A percentile compares a stretch with the other conserved stretches of the same genome.
These are phyloP conservation scores for Plenodomus biglobosus DNA, from an alignment of 2,329 filamentous ascomycete species.

Conservation along the genomic window DNA sequence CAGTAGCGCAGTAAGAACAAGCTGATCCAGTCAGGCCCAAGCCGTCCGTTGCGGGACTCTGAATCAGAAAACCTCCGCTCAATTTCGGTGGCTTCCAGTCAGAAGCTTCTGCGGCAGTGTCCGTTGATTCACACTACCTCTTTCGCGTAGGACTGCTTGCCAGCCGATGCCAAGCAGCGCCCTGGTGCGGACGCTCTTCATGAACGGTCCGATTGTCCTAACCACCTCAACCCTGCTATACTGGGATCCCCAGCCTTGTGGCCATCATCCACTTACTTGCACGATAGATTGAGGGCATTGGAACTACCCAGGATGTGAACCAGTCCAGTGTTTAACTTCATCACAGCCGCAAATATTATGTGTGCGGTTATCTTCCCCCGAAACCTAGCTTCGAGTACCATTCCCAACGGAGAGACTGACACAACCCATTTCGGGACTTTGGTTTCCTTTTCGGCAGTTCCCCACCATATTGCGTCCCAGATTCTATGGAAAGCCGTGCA, in stretches of 20 bases:
- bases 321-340: neutral
- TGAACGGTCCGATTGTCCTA: slow-evolving; percentile 8
- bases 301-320: neutral
- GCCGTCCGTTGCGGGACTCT: neutral
- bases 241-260: slow-evolving; percentile 2
- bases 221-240: neutral
- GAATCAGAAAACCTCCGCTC: neutral
- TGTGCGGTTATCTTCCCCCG: neutral
- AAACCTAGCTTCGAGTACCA: neutral
- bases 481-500: neutral
- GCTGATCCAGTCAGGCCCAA: neutral
- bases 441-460: neutral
- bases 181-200: slow-evolving; percentile 5
- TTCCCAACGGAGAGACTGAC: neutral
- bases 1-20: neutral
- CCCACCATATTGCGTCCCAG: neutral
- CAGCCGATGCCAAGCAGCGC: neutral
- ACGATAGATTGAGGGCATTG: too few relatives aligned
- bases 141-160: neutral
- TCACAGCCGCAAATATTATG: neutral
- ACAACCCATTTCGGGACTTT: neutral
- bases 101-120: neutral
- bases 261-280: slow-evolving; percentile 1
- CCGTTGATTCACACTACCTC: neutral
- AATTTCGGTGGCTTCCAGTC: neutral